Evolutionary conservation across 257 asterid species (phyloP).

Genomic region (Penstemon davidsonii): DNA sequence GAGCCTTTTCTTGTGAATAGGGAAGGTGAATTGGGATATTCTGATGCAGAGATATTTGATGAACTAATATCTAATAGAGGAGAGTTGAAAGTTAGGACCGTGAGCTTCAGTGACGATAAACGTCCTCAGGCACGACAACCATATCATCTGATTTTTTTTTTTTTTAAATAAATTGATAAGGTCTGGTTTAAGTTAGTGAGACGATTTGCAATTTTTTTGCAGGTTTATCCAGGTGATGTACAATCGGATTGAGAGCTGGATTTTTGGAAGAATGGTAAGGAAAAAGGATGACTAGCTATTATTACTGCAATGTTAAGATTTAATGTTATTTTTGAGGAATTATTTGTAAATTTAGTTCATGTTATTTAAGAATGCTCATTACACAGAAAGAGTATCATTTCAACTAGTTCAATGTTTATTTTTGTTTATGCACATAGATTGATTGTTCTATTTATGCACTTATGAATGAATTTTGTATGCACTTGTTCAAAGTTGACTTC

Average conservation of each 20-base stretch:
- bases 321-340: background rate
- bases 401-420: no score
- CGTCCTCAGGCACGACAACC: slow-evolving; percentile 34
- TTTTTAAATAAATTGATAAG: no score
- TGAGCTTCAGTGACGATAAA: slow-evolving; percentile 44
- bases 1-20: slow-evolving; percentile 12
- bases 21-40: slow-evolving; percentile 32
- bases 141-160: background rate
- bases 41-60: slow-evolving; percentile 55
- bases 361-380: background rate
- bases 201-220: background rate
- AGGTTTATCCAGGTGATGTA: slow-evolving; percentile 37
- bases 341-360: background rate
- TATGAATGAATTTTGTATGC: no score
- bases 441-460: no score
- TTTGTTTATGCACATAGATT: no score
- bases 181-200: background rate
- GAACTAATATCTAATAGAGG: slow-evolving; percentile 63
- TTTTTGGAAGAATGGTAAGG: background rate
- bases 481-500: no score
- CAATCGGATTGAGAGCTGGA: slow-evolving; percentile 27
- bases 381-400: no score
- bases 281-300: background rate
- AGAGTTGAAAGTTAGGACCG: slow-evolving; percentile 47
- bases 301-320: background rate